phyloP scores from a whole-genome alignment of 257 asterid genomes.

The Fraxinus americana region DNA sequence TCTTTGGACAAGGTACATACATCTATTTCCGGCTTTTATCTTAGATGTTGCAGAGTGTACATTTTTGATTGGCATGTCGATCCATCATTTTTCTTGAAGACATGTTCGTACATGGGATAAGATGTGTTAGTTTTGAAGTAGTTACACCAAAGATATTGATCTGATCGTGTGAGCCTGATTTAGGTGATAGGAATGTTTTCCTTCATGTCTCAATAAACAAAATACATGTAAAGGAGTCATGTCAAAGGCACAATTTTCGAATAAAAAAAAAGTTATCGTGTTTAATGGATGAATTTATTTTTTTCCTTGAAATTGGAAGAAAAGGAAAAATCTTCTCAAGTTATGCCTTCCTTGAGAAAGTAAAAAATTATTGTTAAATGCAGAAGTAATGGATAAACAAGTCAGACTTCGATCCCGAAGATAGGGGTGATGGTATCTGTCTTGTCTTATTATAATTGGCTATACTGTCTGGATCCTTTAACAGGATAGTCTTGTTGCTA shows the following conservation, averaged over 20 bases:
- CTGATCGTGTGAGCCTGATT: not conserved
- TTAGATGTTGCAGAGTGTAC: not conserved
- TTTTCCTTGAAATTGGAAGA: not conserved
- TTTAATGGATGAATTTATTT: not conserved
- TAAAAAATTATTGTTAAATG: not conserved
- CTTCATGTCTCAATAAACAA: not conserved
- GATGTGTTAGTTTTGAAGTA: not conserved
- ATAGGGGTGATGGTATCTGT: not conserved
- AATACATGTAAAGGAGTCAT: not conserved
- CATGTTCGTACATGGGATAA: not conserved
- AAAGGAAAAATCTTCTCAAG: no score
- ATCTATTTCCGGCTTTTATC: slow-evolving; percentile 3
- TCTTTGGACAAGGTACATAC: slow-evolving; percentile 81
- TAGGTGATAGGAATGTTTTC: not conserved
- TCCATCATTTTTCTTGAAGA: not conserved
- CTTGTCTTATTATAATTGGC: slow-evolving; percentile 6
- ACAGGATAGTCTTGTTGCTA: not conserved
- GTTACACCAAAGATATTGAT: not conserved
- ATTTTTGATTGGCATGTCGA: not conserved
- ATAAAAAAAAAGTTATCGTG: not conserved
- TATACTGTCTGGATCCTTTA: not conserved
- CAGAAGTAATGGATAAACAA: not conserved
- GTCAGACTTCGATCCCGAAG: not conserved
- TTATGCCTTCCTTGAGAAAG: no score
- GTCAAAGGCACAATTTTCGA: not conserved